A percentile compares a stretch with the other conserved stretches of the same genome.
Evolutionary conservation across 2,329 filamentous ascomycete genomes (phyloP).

Genomic region (Talaromyces albobiverticillius): DNA sequence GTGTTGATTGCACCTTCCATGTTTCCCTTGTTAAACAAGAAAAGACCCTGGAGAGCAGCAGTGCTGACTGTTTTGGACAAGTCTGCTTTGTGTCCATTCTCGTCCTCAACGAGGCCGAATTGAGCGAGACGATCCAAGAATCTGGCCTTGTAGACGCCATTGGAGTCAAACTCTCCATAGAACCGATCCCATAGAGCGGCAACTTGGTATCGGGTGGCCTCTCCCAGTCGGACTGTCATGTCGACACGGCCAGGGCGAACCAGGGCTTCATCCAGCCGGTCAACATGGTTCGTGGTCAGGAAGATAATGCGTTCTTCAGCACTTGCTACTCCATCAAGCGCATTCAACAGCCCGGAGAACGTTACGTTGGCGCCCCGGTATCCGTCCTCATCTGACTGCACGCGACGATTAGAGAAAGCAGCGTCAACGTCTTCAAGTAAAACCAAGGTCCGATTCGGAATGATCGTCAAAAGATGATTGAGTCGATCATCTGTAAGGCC

Average conservation of each 20-base stretch:
- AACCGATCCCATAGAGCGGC: conserved; percentile 89
- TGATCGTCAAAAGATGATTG: conserved; percentile 78
- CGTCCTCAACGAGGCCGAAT: conserved; percentile 66
- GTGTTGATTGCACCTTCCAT: conserved; percentile 81
- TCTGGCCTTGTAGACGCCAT: conserved; percentile 59
- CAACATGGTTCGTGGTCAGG: conserved; percentile 90
- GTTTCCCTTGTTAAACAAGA: conserved; percentile 91
- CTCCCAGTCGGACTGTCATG: conserved; percentile 84
- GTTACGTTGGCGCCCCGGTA: conserved; percentile 87
- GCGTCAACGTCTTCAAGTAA: conserved; percentile 89
- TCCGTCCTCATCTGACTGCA: conserved; percentile 71
- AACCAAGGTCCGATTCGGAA: conserved; percentile 78
- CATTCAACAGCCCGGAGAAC: conserved; percentile 85
- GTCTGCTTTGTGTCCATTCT: conserved; percentile 46
- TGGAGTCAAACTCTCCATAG: conserved; percentile 75
- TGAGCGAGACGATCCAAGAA: conserved; percentile 71
- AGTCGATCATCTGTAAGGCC: conserved; percentile 87
- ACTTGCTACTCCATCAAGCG: conserved; percentile 86
- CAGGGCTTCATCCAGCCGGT: conserved; percentile 81
- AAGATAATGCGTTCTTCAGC: conserved; percentile 93
- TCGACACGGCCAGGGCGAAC: conserved; percentile 91
- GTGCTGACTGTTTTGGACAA: conserved; percentile 66
- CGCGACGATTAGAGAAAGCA: conserved; percentile 76
- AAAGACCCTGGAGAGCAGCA: conserved; percentile 88
- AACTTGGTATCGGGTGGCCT: conserved; percentile 83